phyloP scores from a whole-genome alignment of 106 monocot genomes.

The Dendrobium officinale region DNA sequence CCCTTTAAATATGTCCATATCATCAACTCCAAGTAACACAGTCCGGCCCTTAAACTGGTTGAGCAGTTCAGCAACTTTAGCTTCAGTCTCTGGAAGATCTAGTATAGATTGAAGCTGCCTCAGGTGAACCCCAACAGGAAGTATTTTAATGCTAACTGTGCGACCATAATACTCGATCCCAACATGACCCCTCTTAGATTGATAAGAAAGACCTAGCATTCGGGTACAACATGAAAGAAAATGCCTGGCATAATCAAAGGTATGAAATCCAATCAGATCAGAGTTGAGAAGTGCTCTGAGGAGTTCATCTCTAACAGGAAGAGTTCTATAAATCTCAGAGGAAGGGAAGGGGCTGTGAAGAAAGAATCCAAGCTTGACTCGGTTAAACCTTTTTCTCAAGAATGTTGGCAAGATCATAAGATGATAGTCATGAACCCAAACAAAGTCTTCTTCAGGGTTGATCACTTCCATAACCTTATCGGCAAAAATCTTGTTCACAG shows the following conservation, averaged over 20 bases:
- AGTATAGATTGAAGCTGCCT: constrained; percentile 34
- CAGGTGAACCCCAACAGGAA: constrained; percentile 49
- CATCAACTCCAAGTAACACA: constrained; percentile 46
- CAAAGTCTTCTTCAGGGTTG: constrained; percentile 67
- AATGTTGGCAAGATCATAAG: constrained; percentile 85
- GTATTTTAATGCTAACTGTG: constrained; percentile 48
- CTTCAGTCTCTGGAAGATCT: constrained; percentile 16
- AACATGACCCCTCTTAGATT: constrained; percentile 75
- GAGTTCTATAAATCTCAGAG: constrained; percentile 69
- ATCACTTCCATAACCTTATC: constrained; percentile 65
- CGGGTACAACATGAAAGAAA: constrained; percentile 82
- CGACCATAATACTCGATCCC: constrained; percentile 68
- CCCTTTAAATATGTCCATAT: constrained; percentile 67
- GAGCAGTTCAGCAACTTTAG: constrained; percentile 34
- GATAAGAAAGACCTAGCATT: constrained; percentile 70
- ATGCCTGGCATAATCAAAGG: constrained; percentile 85
- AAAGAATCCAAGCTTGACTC: constrained; percentile 72
- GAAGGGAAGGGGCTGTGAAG: constrained; percentile 83
- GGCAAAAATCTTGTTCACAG: constrained; percentile 67
- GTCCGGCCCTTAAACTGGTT: constrained; percentile 29
- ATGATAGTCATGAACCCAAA: constrained; percentile 95
- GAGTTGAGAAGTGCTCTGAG: constrained; percentile 67
- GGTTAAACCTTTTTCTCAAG: constrained; percentile 48
- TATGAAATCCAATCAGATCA: constrained; percentile 89
- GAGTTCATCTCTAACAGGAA: constrained; percentile 71